Percentiles rank a stretch among this genome's conserved stretches.
These are phyloP conservation scores for Oryza meridionalis DNA, from an alignment of 176 grass and related monocot species.

Conservation along the genomic window DNA sequence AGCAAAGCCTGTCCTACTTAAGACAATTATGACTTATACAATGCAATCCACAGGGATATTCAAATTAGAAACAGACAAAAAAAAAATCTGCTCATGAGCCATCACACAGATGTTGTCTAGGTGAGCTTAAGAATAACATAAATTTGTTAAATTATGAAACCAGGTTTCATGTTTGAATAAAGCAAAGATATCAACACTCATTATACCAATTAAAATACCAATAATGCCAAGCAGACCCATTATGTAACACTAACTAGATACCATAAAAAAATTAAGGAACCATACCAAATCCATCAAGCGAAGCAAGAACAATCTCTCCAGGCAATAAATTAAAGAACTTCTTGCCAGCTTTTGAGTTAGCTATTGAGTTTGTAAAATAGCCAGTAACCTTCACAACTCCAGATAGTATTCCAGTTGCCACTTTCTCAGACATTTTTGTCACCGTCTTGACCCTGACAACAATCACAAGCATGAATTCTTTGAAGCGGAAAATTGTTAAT, in stretches of 20 bases:
- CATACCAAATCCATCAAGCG: slow-evolving; percentile 88
- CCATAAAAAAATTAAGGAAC: background rate
- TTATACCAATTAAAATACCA: background rate
- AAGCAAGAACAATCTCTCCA: slow-evolving; percentile 90
- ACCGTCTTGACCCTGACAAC: slow-evolving; percentile 67
- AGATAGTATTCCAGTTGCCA: slow-evolving; percentile 75
- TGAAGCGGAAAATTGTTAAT: background rate
- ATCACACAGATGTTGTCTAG: background rate
- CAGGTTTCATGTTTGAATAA: background rate
- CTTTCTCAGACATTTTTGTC: slow-evolving; percentile 84
- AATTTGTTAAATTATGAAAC: slow-evolving; percentile 4
- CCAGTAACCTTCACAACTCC: slow-evolving; percentile 79
- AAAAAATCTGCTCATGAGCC: background rate
- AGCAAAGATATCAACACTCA: background rate
- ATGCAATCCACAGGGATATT: background rate
- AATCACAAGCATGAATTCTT: background rate
- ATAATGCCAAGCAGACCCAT: background rate
- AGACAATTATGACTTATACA: background rate
- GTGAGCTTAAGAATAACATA: background rate
- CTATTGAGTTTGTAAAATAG: slow-evolving; percentile 67
- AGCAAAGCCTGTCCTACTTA: background rate
- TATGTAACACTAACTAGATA: background rate
- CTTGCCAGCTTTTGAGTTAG: slow-evolving; percentile 80
- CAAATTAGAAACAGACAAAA: background rate
- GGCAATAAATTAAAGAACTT: slow-evolving; percentile 63